A percentile compares a stretch with the other conserved stretches of the same genome.
These are phyloP conservation scores for Phytophthora sojae DNA, from an alignment of 352 stramenopile species.

Conservation along the genomic window DNA sequence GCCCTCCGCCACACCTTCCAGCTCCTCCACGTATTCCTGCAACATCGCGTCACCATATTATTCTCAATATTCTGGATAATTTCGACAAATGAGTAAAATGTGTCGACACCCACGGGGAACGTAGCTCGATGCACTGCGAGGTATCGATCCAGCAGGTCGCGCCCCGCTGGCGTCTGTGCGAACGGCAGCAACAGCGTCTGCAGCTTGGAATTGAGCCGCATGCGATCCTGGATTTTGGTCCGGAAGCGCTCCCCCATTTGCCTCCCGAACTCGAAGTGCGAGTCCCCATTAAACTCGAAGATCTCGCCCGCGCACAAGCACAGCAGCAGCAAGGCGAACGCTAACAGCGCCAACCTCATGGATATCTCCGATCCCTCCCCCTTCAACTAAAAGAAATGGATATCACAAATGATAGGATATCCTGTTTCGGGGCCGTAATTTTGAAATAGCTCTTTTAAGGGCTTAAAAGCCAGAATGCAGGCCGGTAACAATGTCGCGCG, in stretches of 20 bases:
- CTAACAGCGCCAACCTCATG: background rate
- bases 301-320: constrained; percentile 41
- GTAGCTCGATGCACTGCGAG: constrained; percentile 47
- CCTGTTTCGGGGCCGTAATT: no score
- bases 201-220: constrained; percentile 55
- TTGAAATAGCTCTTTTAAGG: no score
- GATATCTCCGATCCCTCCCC: background rate
- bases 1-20: constrained; percentile 67
- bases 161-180: constrained; percentile 45
- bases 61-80: no score
- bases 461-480: no score
- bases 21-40: constrained; percentile 75
- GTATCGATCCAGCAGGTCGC: constrained; percentile 54
- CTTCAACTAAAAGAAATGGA: no score
- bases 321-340: constrained; percentile 2
- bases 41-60: background rate
- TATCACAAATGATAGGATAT: no score
- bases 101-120: constrained; percentile 56
- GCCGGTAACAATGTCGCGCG: no score
- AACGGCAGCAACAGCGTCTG: constrained; percentile 70
- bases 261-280: constrained; percentile 69
- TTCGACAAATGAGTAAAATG: background rate
- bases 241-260: constrained; percentile 58
- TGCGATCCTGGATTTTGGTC: constrained; percentile 55
- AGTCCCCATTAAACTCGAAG: constrained; percentile 67